phyloP scores from a whole-genome alignment of 2,329 filamentous ascomycete genomes.

The Lasiodiplodia sp. region DNA sequence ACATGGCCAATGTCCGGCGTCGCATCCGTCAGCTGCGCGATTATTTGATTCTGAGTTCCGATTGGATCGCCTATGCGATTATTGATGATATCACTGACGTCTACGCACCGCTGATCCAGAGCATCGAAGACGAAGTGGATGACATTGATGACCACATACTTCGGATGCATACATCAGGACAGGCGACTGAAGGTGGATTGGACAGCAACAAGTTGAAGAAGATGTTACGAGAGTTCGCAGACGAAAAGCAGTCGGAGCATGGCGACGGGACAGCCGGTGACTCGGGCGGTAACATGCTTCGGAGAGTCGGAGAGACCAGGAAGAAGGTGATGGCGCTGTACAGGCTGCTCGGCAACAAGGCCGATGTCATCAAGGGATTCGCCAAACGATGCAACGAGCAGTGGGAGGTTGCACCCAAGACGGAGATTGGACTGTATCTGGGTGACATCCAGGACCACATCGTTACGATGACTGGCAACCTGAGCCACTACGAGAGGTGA shows the following conservation, averaged over 20 bases:
- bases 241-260: slow-evolving; percentile 41
- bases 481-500: slow-evolving; percentile 95
- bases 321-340: slow-evolving; percentile 98
- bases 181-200: slow-evolving; percentile 46
- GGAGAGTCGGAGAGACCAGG: slow-evolving; percentile 88
- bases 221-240: slow-evolving; percentile 24
- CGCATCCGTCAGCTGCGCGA: slow-evolving; percentile 93
- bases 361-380: slow-evolving; percentile 98
- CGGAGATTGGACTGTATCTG: slow-evolving; percentile 95
- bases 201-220: slow-evolving; percentile 39
- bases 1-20: slow-evolving; percentile 93
- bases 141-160: slow-evolving; percentile 95
- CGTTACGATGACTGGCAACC: slow-evolving; percentile 96
- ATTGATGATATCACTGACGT: slow-evolving; percentile 99
- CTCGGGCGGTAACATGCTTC: slow-evolving; percentile 80
- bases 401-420: slow-evolving; percentile 93
- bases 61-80: slow-evolving; percentile 98
- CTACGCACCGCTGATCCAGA: slow-evolving; percentile 89
- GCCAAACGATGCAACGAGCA: slow-evolving; percentile 98
- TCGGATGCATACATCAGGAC: slow-evolving; percentile 69
- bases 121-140: slow-evolving; percentile 95
- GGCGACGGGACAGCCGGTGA: slow-evolving; percentile 54
- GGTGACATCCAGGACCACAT: slow-evolving; percentile 99
- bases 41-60: slow-evolving; percentile 88
- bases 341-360: slow-evolving; percentile 91